Conservation (phyloP, 2,329 filamentous ascomycete genomes). For the Lomentospora prolificans region DNA sequence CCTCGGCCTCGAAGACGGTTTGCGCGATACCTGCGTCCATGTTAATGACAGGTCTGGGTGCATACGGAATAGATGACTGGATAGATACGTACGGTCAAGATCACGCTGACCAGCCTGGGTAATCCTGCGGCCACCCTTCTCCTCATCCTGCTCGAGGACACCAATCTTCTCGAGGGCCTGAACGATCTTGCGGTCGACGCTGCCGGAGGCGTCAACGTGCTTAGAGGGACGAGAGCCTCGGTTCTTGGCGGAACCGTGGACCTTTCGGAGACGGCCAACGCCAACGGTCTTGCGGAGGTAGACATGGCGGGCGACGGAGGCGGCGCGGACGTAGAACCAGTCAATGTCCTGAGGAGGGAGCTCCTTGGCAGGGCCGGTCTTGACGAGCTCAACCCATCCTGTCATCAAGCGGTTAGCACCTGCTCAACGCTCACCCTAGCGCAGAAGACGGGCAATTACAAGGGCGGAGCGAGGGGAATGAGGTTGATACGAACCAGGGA, state of each 20-base stretch:
- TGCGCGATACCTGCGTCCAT: constrained; percentile 56
- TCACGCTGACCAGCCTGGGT: constrained; percentile 97
- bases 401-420: neutral
- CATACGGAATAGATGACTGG: no score
- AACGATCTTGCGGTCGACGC: constrained; percentile 94
- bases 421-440: constrained; percentile 9
- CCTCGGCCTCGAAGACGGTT: constrained; percentile 65
- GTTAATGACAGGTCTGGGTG: constrained; percentile 4
- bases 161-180: constrained; percentile 99
- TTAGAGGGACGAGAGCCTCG: constrained; percentile 82
- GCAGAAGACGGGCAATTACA: neutral
- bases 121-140: constrained; percentile 97
- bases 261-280: constrained; percentile 94
- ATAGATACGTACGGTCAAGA: constrained; percentile 63
- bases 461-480: no score
- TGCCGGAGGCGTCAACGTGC: constrained; percentile 91
- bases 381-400: constrained; percentile 99
- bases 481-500: constrained; percentile 57
- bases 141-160: constrained; percentile 94
- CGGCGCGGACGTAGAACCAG: constrained; percentile 90
- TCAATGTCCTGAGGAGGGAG: constrained; percentile 96
- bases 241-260: constrained; percentile 96
- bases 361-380: constrained; percentile 94
- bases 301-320: constrained; percentile 92
- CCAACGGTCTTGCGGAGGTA: constrained; percentile 99